Percentiles rank a stretch among this genome's conserved stretches.
Conservation (phyloP, 306 rosid species). For the Lagenaria siceraria region DNA sequence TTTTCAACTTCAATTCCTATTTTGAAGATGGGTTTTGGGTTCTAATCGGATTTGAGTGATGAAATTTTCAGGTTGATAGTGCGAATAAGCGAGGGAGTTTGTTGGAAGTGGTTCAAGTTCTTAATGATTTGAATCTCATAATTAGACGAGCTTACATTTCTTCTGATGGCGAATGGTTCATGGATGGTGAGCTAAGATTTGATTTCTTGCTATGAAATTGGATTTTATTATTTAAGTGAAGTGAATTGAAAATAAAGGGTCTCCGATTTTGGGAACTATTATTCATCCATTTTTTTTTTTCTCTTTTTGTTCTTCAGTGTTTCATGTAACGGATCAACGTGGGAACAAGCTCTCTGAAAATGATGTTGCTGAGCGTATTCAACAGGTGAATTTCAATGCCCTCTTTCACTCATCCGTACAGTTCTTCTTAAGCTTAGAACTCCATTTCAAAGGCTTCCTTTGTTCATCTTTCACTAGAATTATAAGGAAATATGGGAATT, state of each 20-base stretch:
- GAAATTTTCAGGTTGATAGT: slow-evolving; percentile 62
- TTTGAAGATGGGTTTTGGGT: neutral
- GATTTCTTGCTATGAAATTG: neutral
- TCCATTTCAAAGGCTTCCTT: neutral
- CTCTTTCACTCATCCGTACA: neutral
- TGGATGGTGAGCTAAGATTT: slow-evolving; percentile 63
- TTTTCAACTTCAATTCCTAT: neutral
- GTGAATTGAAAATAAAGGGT: neutral
- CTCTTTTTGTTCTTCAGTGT: slow-evolving; percentile 30
- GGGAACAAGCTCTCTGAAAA: slow-evolving; percentile 67
- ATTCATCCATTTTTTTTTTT: slow-evolving; percentile 1
- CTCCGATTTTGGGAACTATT: neutral
- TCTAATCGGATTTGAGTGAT: neutral
- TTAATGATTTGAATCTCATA: slow-evolving; percentile 77
- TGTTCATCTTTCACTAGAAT: neutral
- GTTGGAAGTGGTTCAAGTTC: slow-evolving; percentile 84
- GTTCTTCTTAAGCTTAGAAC: neutral
- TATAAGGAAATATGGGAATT: neutral
- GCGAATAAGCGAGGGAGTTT: slow-evolving; percentile 91
- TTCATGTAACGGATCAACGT: slow-evolving; percentile 77
- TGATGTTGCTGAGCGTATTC: slow-evolving; percentile 75
- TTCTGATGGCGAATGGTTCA: slow-evolving; percentile 97
- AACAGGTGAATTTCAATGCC: slow-evolving; percentile 57
- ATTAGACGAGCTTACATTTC: slow-evolving; percentile 87
- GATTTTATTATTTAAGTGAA: neutral